Evolutionary conservation across 306 rosid species (phyloP).

Genomic region (Carpinus fangiana): DNA sequence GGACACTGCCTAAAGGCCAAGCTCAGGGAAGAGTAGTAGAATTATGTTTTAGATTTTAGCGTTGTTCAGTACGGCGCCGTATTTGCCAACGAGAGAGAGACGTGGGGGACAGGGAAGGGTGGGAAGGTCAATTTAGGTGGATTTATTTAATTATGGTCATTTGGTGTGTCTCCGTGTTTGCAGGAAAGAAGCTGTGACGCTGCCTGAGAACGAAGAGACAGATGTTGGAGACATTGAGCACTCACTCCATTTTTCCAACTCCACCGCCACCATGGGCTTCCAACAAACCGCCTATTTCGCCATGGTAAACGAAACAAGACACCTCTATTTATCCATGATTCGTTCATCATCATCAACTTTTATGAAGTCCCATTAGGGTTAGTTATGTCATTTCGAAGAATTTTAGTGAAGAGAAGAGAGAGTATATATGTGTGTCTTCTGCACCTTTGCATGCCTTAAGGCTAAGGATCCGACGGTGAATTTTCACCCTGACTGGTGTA

Average conservation of each 20-base stretch:
- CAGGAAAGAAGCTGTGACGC: conserved; percentile 70
- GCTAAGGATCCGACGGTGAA: no score
- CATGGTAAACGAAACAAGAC: conserved; percentile 49
- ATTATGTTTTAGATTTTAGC: background rate
- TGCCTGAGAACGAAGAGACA: conserved; percentile 49
- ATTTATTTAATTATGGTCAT: conserved; percentile 12
- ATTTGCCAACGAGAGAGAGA: background rate
- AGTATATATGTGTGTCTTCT: background rate
- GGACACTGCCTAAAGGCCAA: background rate
- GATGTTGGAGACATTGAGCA: conserved; percentile 54
- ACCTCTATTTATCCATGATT: background rate
- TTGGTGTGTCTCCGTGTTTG: conserved; percentile 16
- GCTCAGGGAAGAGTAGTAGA: background rate
- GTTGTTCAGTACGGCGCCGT: background rate
- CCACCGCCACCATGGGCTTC: conserved; percentile 40
- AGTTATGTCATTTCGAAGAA: background rate
- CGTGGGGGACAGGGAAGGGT: background rate
- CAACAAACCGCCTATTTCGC: conserved; percentile 56
- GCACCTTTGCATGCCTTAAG: background rate
- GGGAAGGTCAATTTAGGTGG: background rate
- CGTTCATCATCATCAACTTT: background rate
- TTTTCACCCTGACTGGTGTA: background rate
- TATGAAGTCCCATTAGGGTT: background rate
- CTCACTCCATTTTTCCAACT: conserved; percentile 40
- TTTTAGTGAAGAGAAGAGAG: background rate